Evolutionary conservation across 2,329 filamentous ascomycete genomes (phyloP).

Genomic region (Pseudocercospora fuligena): DNA sequence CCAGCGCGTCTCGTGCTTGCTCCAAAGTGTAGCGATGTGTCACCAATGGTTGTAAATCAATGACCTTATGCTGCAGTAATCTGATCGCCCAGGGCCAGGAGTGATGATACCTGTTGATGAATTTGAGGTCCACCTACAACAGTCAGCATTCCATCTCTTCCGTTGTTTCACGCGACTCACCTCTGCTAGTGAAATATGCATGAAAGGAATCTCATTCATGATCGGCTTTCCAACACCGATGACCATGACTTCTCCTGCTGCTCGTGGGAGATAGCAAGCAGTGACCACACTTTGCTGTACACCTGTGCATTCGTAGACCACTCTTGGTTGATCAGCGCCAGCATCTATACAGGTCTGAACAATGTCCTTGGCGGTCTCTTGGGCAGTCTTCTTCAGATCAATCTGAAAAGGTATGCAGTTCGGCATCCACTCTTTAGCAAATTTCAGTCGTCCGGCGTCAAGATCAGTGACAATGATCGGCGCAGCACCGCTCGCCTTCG

Average conservation of each 20-base stretch:
- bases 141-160: constrained; percentile 6
- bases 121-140: constrained; percentile 61
- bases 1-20: constrained; percentile 62
- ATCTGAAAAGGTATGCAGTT: constrained; percentile 36
- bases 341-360: constrained; percentile 27
- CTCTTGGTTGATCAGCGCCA: constrained; percentile 34
- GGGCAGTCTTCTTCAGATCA: constrained; percentile 25
- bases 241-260: constrained; percentile 42
- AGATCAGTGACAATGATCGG: constrained; percentile 87
- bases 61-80: constrained; percentile 61
- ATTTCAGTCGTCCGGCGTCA: constrained; percentile 74
- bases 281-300: constrained; percentile 42
- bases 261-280: constrained; percentile 32
- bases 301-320: constrained; percentile 44
- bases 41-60: constrained; percentile 66
- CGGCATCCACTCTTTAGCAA: constrained; percentile 70
- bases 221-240: constrained; percentile 42
- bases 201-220: constrained; percentile 44
- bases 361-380: constrained; percentile 37
- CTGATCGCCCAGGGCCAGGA: constrained; percentile 71
- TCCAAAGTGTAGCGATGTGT: constrained; percentile 68
- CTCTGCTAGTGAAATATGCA: constrained; percentile 42
- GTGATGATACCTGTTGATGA: constrained; percentile 73
- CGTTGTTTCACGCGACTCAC: constrained; percentile 8
- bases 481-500: constrained; percentile 68